These are phyloP conservation scores for Zychaea mexicana DNA, from an alignment of 371 early-diverging fungal genomes.

Conservation along the genomic window DNA sequence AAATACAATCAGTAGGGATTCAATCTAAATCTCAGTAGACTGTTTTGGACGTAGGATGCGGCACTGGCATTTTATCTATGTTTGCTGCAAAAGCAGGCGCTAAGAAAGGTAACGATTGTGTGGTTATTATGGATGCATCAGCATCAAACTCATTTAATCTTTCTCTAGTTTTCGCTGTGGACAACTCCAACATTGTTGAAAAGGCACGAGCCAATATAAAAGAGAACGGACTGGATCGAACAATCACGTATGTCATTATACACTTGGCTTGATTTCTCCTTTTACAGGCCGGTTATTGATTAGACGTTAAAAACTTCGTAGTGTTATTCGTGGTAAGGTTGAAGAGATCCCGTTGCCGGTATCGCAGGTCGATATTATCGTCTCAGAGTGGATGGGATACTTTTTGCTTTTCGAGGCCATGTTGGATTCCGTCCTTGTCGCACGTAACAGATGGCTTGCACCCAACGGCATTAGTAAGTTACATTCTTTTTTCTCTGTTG, in stretches of 20 bases:
- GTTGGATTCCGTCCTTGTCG: slow-evolving; percentile 87
- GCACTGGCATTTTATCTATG: slow-evolving; percentile 97
- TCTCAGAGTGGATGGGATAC: slow-evolving; percentile 95
- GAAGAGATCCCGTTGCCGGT: slow-evolving; percentile 85
- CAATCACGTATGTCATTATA: slow-evolving; percentile 53
- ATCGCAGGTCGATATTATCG: slow-evolving; percentile 83
- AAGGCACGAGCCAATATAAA: slow-evolving; percentile 78
- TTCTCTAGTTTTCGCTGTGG: slow-evolving; percentile 89
- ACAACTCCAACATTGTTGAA: slow-evolving; percentile 85
- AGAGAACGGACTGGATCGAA: slow-evolving; percentile 76
- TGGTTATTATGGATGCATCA: too few species aligned
- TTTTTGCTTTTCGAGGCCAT: slow-evolving; percentile 88
- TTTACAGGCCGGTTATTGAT: too few species aligned
- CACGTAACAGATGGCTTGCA: slow-evolving; percentile 79
- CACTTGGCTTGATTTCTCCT: too few species aligned
- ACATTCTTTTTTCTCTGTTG: neutral
- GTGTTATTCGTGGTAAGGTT: slow-evolving; percentile 76
- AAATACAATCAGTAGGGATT: too few species aligned
- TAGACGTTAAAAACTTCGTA: slow-evolving; percentile 1
- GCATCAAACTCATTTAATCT: too few species aligned
- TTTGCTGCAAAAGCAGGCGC: slow-evolving; percentile 92
- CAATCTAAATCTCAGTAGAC: slow-evolving; percentile 4
- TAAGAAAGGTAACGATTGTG: too few species aligned
- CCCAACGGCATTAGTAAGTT: slow-evolving; percentile 64
- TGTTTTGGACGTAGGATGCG: slow-evolving; percentile 85